Percentiles rank a stretch among this genome's conserved stretches.
phyloP scores from a whole-genome alignment of 2,329 filamentous ascomycete genomes.

The Diaporthe velutina region DNA sequence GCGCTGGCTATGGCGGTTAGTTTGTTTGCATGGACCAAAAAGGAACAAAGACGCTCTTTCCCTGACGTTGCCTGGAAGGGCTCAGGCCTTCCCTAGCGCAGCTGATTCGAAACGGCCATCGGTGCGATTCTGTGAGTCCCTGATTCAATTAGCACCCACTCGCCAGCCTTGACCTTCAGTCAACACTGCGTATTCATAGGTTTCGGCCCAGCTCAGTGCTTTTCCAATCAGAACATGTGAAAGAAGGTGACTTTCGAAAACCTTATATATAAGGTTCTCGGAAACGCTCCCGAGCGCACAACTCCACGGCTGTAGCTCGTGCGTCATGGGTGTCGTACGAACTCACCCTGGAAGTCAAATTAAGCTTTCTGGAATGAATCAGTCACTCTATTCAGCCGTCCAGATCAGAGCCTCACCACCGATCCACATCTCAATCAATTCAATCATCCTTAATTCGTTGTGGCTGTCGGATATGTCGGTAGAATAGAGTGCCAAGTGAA shows the following conservation, averaged over 20 bases:
- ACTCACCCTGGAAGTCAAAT: neutral
- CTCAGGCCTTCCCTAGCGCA: neutral
- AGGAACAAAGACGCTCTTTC: neutral
- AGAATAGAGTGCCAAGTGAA: neutral
- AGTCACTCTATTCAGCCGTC: neutral
- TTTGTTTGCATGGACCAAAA: no score
- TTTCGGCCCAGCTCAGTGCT: neutral
- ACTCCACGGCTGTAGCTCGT: neutral
- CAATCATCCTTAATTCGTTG: no score
- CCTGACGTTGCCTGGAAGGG: neutral
- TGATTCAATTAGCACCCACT: neutral
- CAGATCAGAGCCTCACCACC: neutral
- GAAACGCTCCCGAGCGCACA: neutral
- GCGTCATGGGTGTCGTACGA: neutral
- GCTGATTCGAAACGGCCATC: neutral
- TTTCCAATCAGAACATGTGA: neutral
- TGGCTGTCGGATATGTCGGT: neutral
- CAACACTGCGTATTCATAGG: neutral
- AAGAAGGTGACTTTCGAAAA: neutral
- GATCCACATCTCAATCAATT: neutral
- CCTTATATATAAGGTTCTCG: neutral
- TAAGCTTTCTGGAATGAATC: conserved; percentile 10
- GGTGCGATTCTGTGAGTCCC: neutral
- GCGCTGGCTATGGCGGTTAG: neutral
- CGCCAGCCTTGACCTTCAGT: no score